Evolutionary conservation across 2,329 filamentous ascomycete genomes (phyloP).

Genomic region (Grosmannia clavigera): DNA sequence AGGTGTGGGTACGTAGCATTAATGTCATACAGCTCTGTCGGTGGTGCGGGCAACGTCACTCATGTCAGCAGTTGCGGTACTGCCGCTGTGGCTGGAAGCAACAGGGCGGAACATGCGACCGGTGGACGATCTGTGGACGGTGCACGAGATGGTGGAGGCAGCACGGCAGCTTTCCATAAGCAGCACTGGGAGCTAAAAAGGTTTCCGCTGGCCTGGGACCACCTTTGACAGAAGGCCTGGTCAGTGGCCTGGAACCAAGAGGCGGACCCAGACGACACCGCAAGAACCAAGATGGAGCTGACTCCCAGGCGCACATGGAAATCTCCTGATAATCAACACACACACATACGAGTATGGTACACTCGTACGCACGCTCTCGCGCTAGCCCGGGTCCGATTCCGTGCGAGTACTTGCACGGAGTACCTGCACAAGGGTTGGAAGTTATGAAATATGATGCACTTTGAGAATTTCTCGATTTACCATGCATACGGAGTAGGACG

Average conservation of each 20-base stretch:
- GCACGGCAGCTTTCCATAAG: not conserved
- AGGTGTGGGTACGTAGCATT: no score
- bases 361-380: no score
- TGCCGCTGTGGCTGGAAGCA: no score
- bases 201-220: not conserved
- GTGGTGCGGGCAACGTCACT: no score
- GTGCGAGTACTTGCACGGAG: not conserved
- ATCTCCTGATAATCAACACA: not conserved
- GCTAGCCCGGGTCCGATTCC: no score
- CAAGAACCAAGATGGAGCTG: not conserved
- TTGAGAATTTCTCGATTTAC: no score
- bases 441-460: no score
- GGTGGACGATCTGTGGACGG: constrained; percentile 7
- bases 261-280: not conserved
- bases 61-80: no score
- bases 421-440: no score
- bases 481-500: no score
- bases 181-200: not conserved
- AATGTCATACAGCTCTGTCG: no score
- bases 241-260: constrained; percentile 1
- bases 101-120: not conserved
- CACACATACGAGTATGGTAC: not conserved
- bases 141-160: not conserved
- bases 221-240: not conserved
- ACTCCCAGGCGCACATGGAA: no score